Conservation (phyloP, 2,329 filamentous ascomycete genomes). For the Fusarium compactum region DNA sequence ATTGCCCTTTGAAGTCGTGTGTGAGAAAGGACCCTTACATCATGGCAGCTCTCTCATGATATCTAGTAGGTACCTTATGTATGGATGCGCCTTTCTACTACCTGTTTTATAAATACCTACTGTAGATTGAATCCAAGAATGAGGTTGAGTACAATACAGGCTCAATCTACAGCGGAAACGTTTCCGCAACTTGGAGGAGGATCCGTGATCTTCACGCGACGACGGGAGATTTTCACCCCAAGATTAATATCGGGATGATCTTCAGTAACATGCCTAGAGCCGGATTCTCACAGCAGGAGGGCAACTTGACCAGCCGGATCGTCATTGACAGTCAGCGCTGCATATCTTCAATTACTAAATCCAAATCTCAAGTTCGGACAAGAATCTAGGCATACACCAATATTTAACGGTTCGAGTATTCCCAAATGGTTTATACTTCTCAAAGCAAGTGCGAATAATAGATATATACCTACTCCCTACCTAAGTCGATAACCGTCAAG, state of each 20-base stretch:
- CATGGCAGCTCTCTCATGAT: not conserved
- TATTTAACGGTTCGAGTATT: not conserved
- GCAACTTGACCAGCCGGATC: constrained; percentile 16
- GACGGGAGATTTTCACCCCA: constrained; percentile 32
- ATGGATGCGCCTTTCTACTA: not conserved
- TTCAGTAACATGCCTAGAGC: constrained; percentile 1
- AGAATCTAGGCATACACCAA: not conserved
- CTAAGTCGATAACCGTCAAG: not conserved
- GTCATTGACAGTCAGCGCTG: constrained; percentile 15
- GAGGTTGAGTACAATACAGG: not conserved
- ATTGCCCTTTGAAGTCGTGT: constrained; percentile 7
- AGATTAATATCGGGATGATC: constrained; percentile 22
- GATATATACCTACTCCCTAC: too few relatives aligned
- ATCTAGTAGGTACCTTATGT: not conserved
- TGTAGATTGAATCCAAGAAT: too few relatives aligned
- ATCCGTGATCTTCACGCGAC: not conserved
- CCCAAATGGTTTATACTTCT: not conserved
- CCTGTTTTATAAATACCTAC: not conserved
- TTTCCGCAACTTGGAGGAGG: not conserved
- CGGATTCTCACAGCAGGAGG: not conserved
- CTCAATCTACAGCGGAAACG: not conserved
- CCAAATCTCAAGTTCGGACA: not conserved
- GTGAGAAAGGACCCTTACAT: not conserved
- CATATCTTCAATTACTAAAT: not conserved
- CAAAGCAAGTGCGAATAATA: not conserved